Percentiles rank a stretch among this genome's conserved stretches.
These are phyloP conservation scores for Clonostachys byssicola DNA, from an alignment of 2,329 filamentous ascomycete species.

Conservation along the genomic window DNA sequence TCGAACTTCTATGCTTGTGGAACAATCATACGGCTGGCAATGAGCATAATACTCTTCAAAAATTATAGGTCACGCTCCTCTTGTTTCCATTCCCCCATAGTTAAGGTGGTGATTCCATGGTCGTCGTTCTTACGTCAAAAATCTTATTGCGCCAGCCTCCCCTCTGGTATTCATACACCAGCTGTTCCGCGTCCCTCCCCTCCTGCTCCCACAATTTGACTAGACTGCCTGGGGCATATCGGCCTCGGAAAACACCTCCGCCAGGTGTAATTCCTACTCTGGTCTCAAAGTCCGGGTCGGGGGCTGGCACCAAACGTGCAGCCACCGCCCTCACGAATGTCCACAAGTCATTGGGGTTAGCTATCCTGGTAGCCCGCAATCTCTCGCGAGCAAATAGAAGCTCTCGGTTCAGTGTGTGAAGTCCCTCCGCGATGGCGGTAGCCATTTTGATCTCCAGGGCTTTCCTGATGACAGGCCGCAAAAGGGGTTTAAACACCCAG, in stretches of 20 bases:
- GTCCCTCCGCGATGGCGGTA: conserved; percentile 61
- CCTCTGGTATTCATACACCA: conserved; percentile 67
- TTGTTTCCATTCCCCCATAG: too few species aligned
- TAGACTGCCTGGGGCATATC: conserved; percentile 85
- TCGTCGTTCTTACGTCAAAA: conserved; percentile 47
- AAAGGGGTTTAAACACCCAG: conserved; percentile 80
- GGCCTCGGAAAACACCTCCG: conserved; percentile 66
- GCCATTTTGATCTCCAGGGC: conserved; percentile 77
- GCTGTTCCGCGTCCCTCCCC: conserved; percentile 63
- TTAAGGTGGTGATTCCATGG: too few species aligned
- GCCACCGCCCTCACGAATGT: conserved; percentile 81
- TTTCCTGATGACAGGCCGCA: conserved; percentile 76
- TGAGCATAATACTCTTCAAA: too few species aligned
- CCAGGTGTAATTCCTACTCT: conserved; percentile 64
- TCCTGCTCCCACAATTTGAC: conserved; percentile 89
- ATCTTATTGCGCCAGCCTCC: conserved; percentile 82
- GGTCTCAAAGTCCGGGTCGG: conserved; percentile 73
- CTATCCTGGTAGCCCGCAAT: conserved; percentile 78
- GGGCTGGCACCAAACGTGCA: conserved; percentile 66
- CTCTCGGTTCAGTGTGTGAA: conserved; percentile 77
- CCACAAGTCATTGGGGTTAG: conserved; percentile 70
- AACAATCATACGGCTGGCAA: too few species aligned
- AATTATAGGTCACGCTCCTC: too few species aligned
- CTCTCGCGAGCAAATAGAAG: conserved; percentile 83
- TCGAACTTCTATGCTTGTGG: too few species aligned